These are phyloP conservation scores for Neurospora sublineolata DNA, from an alignment of 495 filamentous ascomycete species.

Conservation along the genomic window DNA sequence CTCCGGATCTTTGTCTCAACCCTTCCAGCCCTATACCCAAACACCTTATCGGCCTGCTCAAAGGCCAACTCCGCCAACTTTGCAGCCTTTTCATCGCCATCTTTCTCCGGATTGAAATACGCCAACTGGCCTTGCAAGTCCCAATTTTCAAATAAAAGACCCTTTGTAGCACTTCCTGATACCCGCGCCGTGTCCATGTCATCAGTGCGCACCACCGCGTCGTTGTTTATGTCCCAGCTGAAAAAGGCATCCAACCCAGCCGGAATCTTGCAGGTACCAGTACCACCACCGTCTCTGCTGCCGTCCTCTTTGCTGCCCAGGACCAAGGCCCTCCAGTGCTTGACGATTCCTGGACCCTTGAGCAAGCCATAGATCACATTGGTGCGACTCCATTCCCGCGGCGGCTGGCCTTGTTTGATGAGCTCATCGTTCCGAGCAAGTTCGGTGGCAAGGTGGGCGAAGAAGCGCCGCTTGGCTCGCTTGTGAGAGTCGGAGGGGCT, in stretches of 20 bases:
- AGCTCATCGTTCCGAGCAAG: background rate
- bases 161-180: background rate
- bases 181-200: too few species aligned
- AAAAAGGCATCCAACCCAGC: background rate
- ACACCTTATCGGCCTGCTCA: background rate
- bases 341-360: background rate
- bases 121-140: background rate
- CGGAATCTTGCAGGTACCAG: background rate
- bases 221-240: background rate
- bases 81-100: background rate
- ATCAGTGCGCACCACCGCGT: too few species aligned
- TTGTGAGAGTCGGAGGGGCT: background rate
- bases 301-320: background rate
- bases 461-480: background rate
- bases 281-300: background rate
- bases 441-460: background rate
- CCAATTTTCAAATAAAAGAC: background rate
- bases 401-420: background rate
- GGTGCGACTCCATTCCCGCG: background rate
- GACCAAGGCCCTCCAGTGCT: background rate
- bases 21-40: background rate
- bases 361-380: background rate
- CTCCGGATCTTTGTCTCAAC: background rate
- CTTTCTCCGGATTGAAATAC: background rate
- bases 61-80: background rate